These are phyloP conservation scores for Chionographis japonica DNA, from an alignment of 106 monocot species.

Conservation along the genomic window DNA sequence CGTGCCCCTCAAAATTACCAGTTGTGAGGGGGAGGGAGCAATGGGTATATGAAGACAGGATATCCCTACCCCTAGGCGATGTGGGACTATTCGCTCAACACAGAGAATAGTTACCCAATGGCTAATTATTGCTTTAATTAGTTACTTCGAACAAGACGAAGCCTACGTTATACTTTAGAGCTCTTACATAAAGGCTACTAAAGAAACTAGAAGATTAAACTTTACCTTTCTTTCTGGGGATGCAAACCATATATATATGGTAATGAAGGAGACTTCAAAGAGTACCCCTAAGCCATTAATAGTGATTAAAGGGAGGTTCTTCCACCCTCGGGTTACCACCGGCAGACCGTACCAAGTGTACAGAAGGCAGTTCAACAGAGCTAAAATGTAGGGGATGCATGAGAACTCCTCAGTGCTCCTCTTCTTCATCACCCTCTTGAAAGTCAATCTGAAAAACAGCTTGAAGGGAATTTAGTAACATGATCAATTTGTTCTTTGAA, in stretches of 20 bases:
- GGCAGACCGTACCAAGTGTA: conserved; percentile 82
- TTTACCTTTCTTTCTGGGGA: conserved; percentile 38
- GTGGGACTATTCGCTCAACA: too few species aligned
- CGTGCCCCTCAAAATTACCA: too few species aligned
- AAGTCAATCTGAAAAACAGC: conserved; percentile 45
- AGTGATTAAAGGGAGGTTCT: conserved; percentile 55
- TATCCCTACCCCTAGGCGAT: too few species aligned
- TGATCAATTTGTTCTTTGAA: background rate
- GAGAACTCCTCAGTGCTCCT: conserved; percentile 61
- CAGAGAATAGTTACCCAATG: too few species aligned
- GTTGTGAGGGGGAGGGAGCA: too few species aligned
- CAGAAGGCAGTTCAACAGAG: conserved; percentile 61
- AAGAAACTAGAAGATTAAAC: background rate
- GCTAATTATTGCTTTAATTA: too few species aligned
- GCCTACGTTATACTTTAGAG: too few species aligned
- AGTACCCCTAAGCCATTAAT: conserved; percentile 68
- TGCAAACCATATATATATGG: conserved; percentile 51
- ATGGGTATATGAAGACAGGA: too few species aligned
- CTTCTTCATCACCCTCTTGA: conserved; percentile 53
- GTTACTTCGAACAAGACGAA: too few species aligned
- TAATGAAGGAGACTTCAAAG: conserved; percentile 54
- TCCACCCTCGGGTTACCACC: conserved; percentile 55
- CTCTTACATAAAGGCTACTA: background rate
- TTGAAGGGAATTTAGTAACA: background rate
- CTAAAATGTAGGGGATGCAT: conserved; percentile 63